Percentiles rank a stretch among this genome's conserved stretches.
phyloP scores from a whole-genome alignment of 371 early-diverging fungal genomes.

The Actinomortierella ambigua region DNA sequence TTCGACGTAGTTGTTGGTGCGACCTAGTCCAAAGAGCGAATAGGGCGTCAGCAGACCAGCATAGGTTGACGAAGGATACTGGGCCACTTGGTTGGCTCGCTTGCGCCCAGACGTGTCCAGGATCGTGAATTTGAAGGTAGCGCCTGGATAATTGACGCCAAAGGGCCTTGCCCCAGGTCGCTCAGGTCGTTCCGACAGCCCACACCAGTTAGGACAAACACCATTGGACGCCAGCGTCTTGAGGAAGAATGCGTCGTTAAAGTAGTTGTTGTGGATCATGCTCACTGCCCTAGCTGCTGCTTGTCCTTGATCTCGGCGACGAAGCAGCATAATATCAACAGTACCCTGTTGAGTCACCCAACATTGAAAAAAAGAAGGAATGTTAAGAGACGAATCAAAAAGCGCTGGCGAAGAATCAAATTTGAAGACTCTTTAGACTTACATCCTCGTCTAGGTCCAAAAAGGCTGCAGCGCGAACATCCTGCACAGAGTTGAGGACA shows the following conservation, averaged over 20 bases:
- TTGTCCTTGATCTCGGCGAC: constrained; percentile 15
- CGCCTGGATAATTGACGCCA: constrained; percentile 83
- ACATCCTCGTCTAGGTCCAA: constrained; percentile 91
- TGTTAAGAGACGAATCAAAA: background rate
- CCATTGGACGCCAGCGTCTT: constrained; percentile 85
- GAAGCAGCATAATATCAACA: constrained; percentile 77
- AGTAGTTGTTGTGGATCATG: constrained; percentile 81
- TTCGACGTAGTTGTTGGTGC: constrained; percentile 95
- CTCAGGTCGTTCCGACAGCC: constrained; percentile 38
- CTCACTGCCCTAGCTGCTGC: constrained; percentile 39
- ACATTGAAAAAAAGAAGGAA: background rate
- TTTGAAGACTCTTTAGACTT: constrained; percentile 21
- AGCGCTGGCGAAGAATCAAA: background rate
- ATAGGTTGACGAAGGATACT: constrained; percentile 82
- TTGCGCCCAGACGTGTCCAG: constrained; percentile 78
- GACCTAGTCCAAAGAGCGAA: constrained; percentile 84
- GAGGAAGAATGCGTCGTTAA: constrained; percentile 93
- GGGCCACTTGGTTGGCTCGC: constrained; percentile 80
- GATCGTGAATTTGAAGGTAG: constrained; percentile 85
- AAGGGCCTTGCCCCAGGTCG: constrained; percentile 59
- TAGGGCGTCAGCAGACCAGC: constrained; percentile 82
- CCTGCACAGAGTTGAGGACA: constrained; percentile 51
- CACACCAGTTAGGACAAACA: constrained; percentile 68
- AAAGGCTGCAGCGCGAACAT: constrained; percentile 71
- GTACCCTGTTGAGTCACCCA: constrained; percentile 63